Evolutionary conservation across 2,329 filamentous ascomycete species (phyloP).

Genomic region (Penicillium thymicola): DNA sequence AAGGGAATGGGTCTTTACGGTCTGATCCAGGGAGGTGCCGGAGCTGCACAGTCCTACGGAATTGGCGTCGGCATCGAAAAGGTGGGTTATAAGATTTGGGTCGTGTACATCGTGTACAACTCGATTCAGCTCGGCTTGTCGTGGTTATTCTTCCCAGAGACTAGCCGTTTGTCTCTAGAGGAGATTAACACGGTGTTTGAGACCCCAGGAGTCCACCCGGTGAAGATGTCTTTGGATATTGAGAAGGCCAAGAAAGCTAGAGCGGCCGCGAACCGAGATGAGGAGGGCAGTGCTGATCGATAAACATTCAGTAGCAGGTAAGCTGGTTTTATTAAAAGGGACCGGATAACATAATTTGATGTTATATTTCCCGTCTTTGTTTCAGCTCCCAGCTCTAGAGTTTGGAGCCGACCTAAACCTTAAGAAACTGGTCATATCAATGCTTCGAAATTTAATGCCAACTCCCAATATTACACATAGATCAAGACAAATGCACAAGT

Average conservation of each 20-base stretch:
- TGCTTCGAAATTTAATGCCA: neutral
- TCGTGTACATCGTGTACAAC: conserved; percentile 52
- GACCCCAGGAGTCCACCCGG: conserved; percentile 42
- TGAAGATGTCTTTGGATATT: conserved; percentile 45
- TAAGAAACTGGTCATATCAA: neutral
- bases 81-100: conserved; percentile 52
- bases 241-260: conserved; percentile 41
- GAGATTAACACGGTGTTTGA: conserved; percentile 60
- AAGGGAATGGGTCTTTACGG: conserved; percentile 48
- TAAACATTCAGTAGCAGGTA: neutral
- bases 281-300: conserved; percentile 7
- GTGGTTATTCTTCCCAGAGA: conserved; percentile 55
- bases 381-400: neutral
- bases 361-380: neutral
- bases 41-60: conserved; percentile 46
- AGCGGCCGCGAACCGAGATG: conserved; percentile 18
- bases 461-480: neutral
- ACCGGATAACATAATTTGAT: neutral
- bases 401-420: neutral
- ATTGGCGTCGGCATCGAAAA: conserved; percentile 48
- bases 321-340: neutral
- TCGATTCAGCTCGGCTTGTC: conserved; percentile 45
- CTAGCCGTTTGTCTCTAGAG: conserved; percentile 50
- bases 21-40: conserved; percentile 46
- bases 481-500: conserved; percentile 7